phyloP scores from a whole-genome alignment of 129 eudicot genomes.

The Oenanthe sinensis region DNA sequence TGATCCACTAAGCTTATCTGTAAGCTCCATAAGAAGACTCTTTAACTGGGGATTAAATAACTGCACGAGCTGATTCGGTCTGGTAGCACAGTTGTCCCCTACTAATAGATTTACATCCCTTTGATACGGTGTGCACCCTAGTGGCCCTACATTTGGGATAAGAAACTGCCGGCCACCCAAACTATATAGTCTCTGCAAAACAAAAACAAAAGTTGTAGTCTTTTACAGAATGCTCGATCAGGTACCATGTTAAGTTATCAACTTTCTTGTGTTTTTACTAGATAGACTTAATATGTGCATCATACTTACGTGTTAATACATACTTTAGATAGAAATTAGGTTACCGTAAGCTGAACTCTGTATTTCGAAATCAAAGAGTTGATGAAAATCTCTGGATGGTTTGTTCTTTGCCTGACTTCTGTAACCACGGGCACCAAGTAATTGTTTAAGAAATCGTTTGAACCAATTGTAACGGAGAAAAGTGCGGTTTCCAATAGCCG shows the following conservation, averaged over 20 bases:
- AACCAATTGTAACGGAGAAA: conserved; percentile 64
- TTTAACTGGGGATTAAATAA: conserved; percentile 49
- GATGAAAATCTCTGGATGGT: conserved; percentile 52
- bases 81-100: conserved; percentile 39
- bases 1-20: conserved; percentile 44
- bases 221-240: background rate
- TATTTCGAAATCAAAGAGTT: conserved; percentile 53
- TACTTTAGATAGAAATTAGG: background rate
- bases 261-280: background rate
- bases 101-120: conserved; percentile 51
- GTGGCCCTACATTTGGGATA: conserved; percentile 79
- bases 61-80: conserved; percentile 60
- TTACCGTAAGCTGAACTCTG: conserved; percentile 67
- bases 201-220: background rate
- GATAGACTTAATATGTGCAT: background rate
- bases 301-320: conserved; percentile 2
- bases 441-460: conserved; percentile 87
- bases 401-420: conserved; percentile 31
- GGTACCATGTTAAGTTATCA: background rate
- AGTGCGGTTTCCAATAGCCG: conserved; percentile 44
- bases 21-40: conserved; percentile 43
- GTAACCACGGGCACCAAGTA: conserved; percentile 61
- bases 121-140: conserved; percentile 77
- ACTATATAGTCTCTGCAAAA: conserved; percentile 47
- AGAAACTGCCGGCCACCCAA: conserved; percentile 74